Conservation (phyloP, 163 green algal species). For the Trebouxiophyceae sp. region DNA sequence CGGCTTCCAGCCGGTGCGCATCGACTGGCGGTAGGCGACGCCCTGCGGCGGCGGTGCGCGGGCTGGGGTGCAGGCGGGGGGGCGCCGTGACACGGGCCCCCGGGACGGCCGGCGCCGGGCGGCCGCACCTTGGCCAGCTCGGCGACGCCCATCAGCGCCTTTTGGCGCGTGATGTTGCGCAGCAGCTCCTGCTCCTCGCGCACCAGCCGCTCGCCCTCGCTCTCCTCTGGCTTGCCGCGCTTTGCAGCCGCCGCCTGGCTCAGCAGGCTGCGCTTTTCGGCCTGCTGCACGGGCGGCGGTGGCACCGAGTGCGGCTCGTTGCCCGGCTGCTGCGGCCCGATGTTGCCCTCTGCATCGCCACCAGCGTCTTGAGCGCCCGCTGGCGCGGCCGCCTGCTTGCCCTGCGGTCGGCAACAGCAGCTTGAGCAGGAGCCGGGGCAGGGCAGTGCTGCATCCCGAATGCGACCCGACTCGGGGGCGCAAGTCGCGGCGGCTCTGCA, state of each 20-base stretch:
- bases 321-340: neutral
- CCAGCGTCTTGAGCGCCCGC: neutral
- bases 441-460: neutral
- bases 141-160: constrained; percentile 84
- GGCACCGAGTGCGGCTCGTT: neutral
- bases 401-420: neutral
- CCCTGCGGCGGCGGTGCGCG: constrained; percentile 24
- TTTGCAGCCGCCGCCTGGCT: constrained; percentile 39
- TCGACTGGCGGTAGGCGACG: constrained; percentile 60
- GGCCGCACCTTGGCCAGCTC: constrained; percentile 78
- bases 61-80: neutral
- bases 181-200: constrained; percentile 90
- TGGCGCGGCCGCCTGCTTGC: neutral
- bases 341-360: neutral
- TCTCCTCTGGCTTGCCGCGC: constrained; percentile 42
- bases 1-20: constrained; percentile 92
- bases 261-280: constrained; percentile 63
- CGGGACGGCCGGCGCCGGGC: too few species aligned
- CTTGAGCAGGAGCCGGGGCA: neutral
- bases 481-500: too few species aligned
- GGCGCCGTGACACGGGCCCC: neutral
- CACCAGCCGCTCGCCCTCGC: constrained; percentile 55
- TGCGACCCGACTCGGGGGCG: too few species aligned
- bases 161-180: constrained; percentile 73
- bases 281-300: neutral